Percentiles rank a stretch among this genome's conserved stretches.
Conservation (phyloP, 2,329 filamentous ascomycete species). For the Massarina eburnea region DNA sequence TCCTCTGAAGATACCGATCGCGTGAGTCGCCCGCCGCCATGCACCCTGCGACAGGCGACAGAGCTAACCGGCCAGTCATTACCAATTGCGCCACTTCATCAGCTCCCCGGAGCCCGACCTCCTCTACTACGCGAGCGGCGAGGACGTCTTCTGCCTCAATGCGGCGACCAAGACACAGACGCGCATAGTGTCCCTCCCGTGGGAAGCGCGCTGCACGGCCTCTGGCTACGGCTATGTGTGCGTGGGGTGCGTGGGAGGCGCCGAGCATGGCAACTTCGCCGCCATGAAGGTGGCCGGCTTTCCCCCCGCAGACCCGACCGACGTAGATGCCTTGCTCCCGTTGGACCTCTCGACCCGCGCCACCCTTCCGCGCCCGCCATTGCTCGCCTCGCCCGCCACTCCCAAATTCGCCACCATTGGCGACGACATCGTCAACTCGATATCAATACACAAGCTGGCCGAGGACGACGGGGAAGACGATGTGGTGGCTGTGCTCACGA, state of each 20-base stretch:
- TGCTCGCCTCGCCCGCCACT: constrained; percentile 32
- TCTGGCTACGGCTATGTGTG: constrained; percentile 86
- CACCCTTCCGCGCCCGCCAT: constrained; percentile 38
- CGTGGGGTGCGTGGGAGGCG: constrained; percentile 84
- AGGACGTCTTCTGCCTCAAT: constrained; percentile 63
- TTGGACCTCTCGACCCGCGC: constrained; percentile 47
- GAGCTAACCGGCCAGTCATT: constrained; percentile 61
- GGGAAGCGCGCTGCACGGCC: constrained; percentile 79
- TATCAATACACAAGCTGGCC: constrained; percentile 61
- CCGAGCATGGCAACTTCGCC: constrained; percentile 81
- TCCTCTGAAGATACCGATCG: constrained; percentile 51
- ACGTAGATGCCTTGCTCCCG: constrained; percentile 61
- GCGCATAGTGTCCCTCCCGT: constrained; percentile 69
- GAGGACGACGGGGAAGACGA: constrained; percentile 52
- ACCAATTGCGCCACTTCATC: constrained; percentile 87
- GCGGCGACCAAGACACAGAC: constrained; percentile 69
- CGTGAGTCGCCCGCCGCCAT: constrained; percentile 35
- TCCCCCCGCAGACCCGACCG: constrained; percentile 45
- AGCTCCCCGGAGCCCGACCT: constrained; percentile 74
- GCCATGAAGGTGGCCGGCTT: constrained; percentile 65
- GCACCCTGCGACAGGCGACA: background rate
- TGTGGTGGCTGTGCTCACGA: constrained; percentile 75
- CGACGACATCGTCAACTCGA: constrained; percentile 66
- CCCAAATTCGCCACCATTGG: constrained; percentile 62
- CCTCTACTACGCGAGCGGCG: constrained; percentile 81